A percentile compares a stretch with the other conserved stretches of the same genome.
phyloP scores from a whole-genome alignment of 2,329 filamentous ascomycete genomes.

The Ceratocystis variospora region DNA sequence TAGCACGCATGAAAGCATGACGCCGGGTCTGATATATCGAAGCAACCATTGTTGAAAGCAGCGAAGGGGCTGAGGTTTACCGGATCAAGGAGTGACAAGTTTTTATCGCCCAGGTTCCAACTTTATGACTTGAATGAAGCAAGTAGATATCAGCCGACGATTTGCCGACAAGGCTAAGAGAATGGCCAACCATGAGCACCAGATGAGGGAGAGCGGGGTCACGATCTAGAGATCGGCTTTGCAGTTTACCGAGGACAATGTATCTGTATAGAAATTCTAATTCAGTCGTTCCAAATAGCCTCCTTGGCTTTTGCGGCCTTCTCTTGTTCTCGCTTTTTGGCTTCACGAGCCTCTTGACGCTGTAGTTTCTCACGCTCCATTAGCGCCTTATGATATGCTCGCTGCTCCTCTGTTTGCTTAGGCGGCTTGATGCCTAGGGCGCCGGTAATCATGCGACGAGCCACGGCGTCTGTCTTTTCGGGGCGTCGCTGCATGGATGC shows the following conservation, averaged over 20 bases:
- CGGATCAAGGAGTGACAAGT: background rate
- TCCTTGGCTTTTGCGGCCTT: constrained; percentile 63
- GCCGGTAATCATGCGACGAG: constrained; percentile 76
- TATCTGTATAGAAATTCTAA: constrained; percentile 25
- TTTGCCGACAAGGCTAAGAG: background rate
- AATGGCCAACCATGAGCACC: background rate
- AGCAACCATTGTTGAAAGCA: background rate
- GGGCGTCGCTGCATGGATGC: constrained; percentile 35
- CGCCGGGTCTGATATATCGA: background rate
- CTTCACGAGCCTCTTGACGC: constrained; percentile 56
- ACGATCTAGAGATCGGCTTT: background rate
- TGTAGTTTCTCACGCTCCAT: constrained; percentile 73
- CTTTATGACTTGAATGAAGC: background rate
- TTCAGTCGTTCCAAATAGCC: constrained; percentile 70
- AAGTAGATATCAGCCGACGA: background rate
- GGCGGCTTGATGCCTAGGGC: constrained; percentile 71
- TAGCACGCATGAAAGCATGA: background rate
- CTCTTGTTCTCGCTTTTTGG: constrained; percentile 45
- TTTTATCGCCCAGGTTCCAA: background rate
- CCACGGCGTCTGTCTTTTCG: constrained; percentile 88
- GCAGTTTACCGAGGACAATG: too few relatives aligned
- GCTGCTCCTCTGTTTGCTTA: constrained; percentile 75
- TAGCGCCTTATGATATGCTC: constrained; percentile 68
- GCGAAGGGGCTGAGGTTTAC: background rate
- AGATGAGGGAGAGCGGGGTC: background rate